phyloP scores from a whole-genome alignment of 768 basidiomycete species.

The Trametes meyenii region DNA sequence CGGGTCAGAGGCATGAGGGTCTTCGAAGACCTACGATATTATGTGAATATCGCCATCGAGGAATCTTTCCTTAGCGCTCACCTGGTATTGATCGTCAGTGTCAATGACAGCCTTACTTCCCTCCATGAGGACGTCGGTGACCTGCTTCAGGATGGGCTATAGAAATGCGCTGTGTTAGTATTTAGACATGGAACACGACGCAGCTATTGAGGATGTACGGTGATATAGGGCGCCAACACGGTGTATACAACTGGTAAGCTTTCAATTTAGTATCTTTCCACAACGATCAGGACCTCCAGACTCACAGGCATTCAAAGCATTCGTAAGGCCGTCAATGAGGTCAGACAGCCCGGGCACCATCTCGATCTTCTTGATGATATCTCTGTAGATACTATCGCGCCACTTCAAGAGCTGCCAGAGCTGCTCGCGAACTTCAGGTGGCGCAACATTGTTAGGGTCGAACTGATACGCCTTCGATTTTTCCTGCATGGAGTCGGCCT shows the following conservation, averaged over 20 bases:
- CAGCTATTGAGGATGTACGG: conserved; percentile 38
- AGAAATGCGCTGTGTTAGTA: background rate
- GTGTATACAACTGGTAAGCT: conserved; percentile 57
- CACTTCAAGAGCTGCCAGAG: conserved; percentile 61
- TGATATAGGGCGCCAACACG: conserved; percentile 65
- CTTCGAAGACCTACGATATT: conserved; percentile 58
- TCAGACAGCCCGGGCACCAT: conserved; percentile 63
- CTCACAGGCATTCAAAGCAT: conserved; percentile 69
- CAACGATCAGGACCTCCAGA: background rate
- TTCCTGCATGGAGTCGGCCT: conserved; percentile 58
- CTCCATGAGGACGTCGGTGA: conserved; percentile 57
- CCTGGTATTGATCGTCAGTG: conserved; percentile 68
- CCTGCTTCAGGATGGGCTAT: conserved; percentile 64
- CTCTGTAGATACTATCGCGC: conserved; percentile 61
- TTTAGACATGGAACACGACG: background rate
- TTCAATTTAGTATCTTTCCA: conserved; percentile 5
- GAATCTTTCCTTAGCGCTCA: conserved; percentile 22
- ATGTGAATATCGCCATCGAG: background rate
- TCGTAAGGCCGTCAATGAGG: conserved; percentile 62
- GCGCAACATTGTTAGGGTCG: conserved; percentile 62
- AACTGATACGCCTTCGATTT: conserved; percentile 62
- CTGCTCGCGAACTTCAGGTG: conserved; percentile 62
- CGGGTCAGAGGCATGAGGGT: conserved; percentile 69
- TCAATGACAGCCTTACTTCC: conserved; percentile 73
- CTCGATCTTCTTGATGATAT: conserved; percentile 58